phyloP scores from a whole-genome alignment of 768 basidiomycete species.

The Hericium rajendrae region DNA sequence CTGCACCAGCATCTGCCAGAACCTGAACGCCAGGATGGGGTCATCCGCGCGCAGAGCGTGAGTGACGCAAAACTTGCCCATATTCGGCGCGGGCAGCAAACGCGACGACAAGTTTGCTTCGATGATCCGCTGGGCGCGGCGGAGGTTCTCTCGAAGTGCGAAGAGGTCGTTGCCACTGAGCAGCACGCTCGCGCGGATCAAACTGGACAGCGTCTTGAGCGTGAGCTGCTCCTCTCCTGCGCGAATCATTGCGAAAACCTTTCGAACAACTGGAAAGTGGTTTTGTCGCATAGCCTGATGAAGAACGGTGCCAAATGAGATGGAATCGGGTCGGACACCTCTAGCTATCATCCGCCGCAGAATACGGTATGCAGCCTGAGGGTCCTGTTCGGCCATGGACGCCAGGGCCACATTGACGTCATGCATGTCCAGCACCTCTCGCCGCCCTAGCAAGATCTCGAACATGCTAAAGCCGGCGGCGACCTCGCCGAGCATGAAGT shows the following conservation, averaged over 20 bases:
- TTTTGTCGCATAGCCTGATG: conserved; percentile 42
- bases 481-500: conserved; percentile 45
- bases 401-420: conserved; percentile 59
- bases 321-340: conserved; percentile 41
- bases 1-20: conserved; percentile 45
- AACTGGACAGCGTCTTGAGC: conserved; percentile 33
- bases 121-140: conserved; percentile 34
- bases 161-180: conserved; percentile 16
- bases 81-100: conserved; percentile 32
- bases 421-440: conserved; percentile 47
- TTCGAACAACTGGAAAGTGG: conserved; percentile 33
- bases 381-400: conserved; percentile 40
- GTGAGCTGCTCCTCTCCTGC: conserved; percentile 30
- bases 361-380: conserved; percentile 35
- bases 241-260: conserved; percentile 33
- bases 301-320: conserved; percentile 53
- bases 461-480: conserved; percentile 39
- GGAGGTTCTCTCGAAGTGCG: conserved; percentile 26
- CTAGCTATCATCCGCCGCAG: conserved; percentile 40
- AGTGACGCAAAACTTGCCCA: conserved; percentile 42
- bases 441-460: conserved; percentile 34
- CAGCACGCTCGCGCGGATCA: conserved; percentile 13
- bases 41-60: conserved; percentile 41
- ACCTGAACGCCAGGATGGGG: conserved; percentile 44
- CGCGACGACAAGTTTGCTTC: conserved; percentile 25